A percentile compares a stretch with the other conserved stretches of the same genome.
Evolutionary conservation across 2,329 filamentous ascomycete genomes (phyloP).

Genomic region (Talaromyces sp.): DNA sequence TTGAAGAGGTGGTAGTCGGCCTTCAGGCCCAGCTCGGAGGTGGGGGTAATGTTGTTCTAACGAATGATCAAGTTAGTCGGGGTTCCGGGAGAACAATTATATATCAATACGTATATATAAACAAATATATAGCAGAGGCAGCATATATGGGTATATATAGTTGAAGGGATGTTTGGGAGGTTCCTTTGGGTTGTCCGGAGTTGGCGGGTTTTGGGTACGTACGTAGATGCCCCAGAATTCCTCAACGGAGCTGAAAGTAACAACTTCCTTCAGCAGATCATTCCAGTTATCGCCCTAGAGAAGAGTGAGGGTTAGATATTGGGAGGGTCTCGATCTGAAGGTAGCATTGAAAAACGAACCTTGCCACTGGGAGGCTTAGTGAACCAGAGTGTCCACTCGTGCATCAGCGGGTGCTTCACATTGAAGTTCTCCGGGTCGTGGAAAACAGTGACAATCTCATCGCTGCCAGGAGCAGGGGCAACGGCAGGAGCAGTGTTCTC

Average conservation of each 20-base stretch:
- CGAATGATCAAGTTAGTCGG: neutral
- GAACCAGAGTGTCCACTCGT: conserved; percentile 99
- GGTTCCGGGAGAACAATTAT: neutral
- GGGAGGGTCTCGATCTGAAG: neutral
- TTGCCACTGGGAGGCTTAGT: conserved; percentile 96
- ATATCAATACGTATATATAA: neutral
- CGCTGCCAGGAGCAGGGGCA: conserved; percentile 56
- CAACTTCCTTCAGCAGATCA: conserved; percentile 95
- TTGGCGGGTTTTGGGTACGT: conserved; percentile 46
- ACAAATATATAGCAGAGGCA: neutral
- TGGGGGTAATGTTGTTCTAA: conserved; percentile 97
- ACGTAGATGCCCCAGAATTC: conserved; percentile 99
- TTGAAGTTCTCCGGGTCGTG: conserved; percentile 99
- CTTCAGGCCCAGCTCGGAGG: conserved; percentile 93
- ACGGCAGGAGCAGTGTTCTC: conserved; percentile 58
- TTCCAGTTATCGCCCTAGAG: conserved; percentile 95
- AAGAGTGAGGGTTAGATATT: conserved; percentile 8
- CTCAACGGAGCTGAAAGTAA: conserved; percentile 97
- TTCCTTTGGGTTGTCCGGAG: neutral
- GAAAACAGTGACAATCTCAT: conserved; percentile 86
- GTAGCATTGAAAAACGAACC: conserved; percentile 54
- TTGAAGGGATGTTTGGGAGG: neutral
- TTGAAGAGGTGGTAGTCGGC: conserved; percentile 99
- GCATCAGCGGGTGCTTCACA: conserved; percentile 96
- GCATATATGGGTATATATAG: neutral